Percentiles rank a stretch among this genome's conserved stretches.
Conservation (phyloP, 768 basidiomycete species). For the Phanerochaete sordida region DNA sequence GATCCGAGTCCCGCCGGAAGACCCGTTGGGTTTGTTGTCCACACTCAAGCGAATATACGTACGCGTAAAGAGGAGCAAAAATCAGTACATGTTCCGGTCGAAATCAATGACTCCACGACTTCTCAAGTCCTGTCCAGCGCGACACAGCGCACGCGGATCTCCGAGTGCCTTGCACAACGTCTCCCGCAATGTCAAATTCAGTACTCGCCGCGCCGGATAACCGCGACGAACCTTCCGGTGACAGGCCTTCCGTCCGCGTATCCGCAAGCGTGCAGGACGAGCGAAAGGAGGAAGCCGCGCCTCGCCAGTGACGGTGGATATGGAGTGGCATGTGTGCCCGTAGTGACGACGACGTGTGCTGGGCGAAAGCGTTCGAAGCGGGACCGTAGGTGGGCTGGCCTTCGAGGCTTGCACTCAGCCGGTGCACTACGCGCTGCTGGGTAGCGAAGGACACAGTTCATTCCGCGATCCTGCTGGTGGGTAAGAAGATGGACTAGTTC, state of each 20-base stretch:
- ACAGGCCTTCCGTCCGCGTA: conserved; percentile 27
- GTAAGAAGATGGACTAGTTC: conserved; percentile 38
- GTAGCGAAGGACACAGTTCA: conserved; percentile 39
- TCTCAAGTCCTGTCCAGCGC: too few species aligned
- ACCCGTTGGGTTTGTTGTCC: too few species aligned
- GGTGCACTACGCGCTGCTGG: conserved; percentile 37
- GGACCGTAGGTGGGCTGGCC: conserved; percentile 33
- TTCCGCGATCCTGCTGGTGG: conserved; percentile 38
- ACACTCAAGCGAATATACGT: too few species aligned
- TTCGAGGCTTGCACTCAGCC: conserved; percentile 32
- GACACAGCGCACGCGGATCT: too few species aligned
- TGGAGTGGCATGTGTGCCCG: conserved; percentile 33
- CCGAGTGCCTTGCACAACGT: too few species aligned
- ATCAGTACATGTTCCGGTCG: too few species aligned
- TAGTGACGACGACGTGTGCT: conserved; percentile 36
- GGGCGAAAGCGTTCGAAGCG: conserved; percentile 27
- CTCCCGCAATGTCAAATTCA: too few species aligned
- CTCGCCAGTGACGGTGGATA: conserved; percentile 25
- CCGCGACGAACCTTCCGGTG: conserved; percentile 32
- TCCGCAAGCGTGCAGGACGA: conserved; percentile 26
- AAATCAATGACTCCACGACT: too few species aligned
- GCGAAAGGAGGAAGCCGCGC: conserved; percentile 28
- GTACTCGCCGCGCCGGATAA: conserved; percentile 40
- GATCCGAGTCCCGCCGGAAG: too few species aligned
- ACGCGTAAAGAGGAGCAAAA: too few species aligned